These are phyloP conservation scores for Trametes versicolor DNA, from an alignment of 1,284 basidiomycete genomes.

Conservation along the genomic window DNA sequence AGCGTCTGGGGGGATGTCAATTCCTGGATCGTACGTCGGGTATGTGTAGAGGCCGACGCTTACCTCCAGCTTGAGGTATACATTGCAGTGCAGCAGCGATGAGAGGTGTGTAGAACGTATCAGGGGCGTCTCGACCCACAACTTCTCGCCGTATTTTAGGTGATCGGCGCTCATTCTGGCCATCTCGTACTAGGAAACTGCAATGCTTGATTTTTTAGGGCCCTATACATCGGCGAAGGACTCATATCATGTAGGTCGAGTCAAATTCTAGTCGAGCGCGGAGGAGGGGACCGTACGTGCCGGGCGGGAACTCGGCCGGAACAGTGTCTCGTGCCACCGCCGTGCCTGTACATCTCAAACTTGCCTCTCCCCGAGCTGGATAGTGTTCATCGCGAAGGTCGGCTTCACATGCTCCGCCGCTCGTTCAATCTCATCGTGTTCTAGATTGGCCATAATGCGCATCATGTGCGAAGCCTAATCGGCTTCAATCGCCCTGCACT, in stretches of 20 bases:
- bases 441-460: neutral
- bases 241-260: neutral
- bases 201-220: neutral
- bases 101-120: conserved; percentile 67
- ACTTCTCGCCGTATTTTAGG: conserved; percentile 22
- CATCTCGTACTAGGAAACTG: neutral
- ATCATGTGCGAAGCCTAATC: conserved; percentile 32
- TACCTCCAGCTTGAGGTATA: conserved; percentile 77
- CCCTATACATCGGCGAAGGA: too few species aligned
- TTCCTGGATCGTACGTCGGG: neutral
- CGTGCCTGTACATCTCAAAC: neutral
- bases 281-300: conserved; percentile 13
- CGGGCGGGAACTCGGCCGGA: conserved; percentile 3
- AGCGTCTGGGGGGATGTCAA: conserved; percentile 57
- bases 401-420: conserved; percentile 17
- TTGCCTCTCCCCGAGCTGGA: conserved; percentile 5
- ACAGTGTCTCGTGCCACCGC: conserved; percentile 9
- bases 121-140: conserved; percentile 72
- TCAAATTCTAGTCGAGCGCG: neutral
- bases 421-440: neutral
- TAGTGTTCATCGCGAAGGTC: conserved; percentile 17
- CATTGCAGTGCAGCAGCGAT: conserved; percentile 57
- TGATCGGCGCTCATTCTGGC: too few species aligned
- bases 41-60: conserved; percentile 22
- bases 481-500: conserved; percentile 5